Percentiles rank a stretch among this genome's conserved stretches.
Conservation (phyloP, 176 grass and related monocot species). For the Leersia perrieri region DNA sequence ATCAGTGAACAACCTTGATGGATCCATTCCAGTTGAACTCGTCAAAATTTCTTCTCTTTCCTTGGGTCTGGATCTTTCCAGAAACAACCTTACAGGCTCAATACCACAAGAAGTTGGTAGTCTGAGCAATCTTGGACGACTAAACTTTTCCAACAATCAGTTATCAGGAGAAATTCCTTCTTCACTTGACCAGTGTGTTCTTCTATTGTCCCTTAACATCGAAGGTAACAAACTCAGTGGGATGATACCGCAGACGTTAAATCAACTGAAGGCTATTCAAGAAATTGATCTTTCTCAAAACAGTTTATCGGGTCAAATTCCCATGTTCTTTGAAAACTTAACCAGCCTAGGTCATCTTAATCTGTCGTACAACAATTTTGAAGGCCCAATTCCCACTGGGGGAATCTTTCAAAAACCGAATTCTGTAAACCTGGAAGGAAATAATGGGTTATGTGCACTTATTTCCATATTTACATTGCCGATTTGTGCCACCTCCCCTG, state of each 20-base stretch:
- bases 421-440: constrained; percentile 20
- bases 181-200: neutral
- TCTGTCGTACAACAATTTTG: constrained; percentile 36
- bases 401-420: neutral
- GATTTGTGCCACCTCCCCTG: neutral
- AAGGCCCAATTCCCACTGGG: constrained; percentile 3
- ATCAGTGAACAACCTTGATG: constrained; percentile 24
- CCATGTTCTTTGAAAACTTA: neutral
- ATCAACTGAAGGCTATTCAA: neutral
- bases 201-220: neutral
- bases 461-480: constrained; percentile 25
- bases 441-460: neutral
- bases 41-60: neutral
- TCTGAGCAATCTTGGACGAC: neutral
- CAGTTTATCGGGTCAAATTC: constrained; percentile 10
- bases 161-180: constrained; percentile 23
- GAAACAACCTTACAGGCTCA: neutral
- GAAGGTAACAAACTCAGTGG: constrained; percentile 18
- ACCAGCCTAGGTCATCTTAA: neutral
- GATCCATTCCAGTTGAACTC: constrained; percentile 29
- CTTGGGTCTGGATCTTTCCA: constrained; percentile 3
- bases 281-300: constrained; percentile 29
- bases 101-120: constrained; percentile 22
- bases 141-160: constrained; percentile 25
- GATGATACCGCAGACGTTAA: neutral